Percentiles rank a stretch among this genome's conserved stretches.
Conservation (phyloP, 352 stramenopile genomes). For the Phytophthora pistaciae region DNA sequence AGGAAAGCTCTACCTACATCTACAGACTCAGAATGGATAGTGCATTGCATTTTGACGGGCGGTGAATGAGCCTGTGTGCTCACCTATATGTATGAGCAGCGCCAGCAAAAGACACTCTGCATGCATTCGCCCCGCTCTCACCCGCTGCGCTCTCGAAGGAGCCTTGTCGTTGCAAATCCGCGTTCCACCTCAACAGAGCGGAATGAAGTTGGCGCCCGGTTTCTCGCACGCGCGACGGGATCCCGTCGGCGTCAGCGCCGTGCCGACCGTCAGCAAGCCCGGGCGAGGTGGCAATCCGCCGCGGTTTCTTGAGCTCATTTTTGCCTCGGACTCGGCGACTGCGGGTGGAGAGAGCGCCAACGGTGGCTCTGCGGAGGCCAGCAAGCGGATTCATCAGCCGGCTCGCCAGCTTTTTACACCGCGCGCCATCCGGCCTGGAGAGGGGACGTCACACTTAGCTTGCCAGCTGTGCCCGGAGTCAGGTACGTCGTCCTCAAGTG, state of each 20-base stretch:
- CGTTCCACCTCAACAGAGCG: slow-evolving; percentile 14
- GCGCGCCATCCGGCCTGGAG: slow-evolving; percentile 6
- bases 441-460: slow-evolving; percentile 15
- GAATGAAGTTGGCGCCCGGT: slow-evolving; percentile 30
- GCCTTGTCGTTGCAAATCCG: slow-evolving; percentile 27
- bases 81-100: not conserved
- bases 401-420: slow-evolving; percentile 32
- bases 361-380: slow-evolving; percentile 25
- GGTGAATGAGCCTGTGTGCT: slow-evolving; percentile 1
- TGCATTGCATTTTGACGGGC: slow-evolving; percentile 4
- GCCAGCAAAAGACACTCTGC: not conserved
- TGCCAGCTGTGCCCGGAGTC: slow-evolving; percentile 33
- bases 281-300: slow-evolving; percentile 11
- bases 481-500: slow-evolving; percentile 20
- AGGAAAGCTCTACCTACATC: not conserved
- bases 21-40: slow-evolving; percentile 23
- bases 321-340: slow-evolving; percentile 28
- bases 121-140: not conserved
- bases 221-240: slow-evolving; percentile 27
- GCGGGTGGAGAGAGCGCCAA: slow-evolving; percentile 22
- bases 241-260: slow-evolving; percentile 17
- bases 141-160: not conserved
- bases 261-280: slow-evolving; percentile 30
- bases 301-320: slow-evolving; percentile 28
- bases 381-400: slow-evolving; percentile 24